Evolutionary conservation across 1,139 yeast species (phyloP).

Genomic region (Blastobotrys capitulatus): DNA sequence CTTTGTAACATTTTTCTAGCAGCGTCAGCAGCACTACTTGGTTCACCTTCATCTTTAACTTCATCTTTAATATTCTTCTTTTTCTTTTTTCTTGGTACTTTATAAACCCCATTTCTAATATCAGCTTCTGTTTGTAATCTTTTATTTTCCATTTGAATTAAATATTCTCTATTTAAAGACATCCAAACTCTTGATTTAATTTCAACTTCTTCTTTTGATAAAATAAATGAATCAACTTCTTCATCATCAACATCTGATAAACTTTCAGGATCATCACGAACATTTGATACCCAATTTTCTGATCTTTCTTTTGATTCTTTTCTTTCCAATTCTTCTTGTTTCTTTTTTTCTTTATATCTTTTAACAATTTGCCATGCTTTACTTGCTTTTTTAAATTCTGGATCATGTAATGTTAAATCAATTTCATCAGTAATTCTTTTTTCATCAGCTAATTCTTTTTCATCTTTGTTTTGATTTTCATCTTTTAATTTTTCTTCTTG

Average conservation of each 20-base stretch:
- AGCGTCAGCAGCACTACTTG: constrained; percentile 57
- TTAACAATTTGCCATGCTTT: constrained; percentile 9
- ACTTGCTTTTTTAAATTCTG: constrained; percentile 13
- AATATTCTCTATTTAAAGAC: constrained; percentile 78
- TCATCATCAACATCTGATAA: constrained; percentile 79
- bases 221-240: constrained; percentile 55
- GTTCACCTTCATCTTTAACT: constrained; percentile 16
- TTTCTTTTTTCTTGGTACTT: constrained; percentile 34
- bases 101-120: constrained; percentile 39
- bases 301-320: neutral
- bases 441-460: constrained; percentile 14
- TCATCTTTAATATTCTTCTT: constrained; percentile 19
- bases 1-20: constrained; percentile 55
- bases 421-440: constrained; percentile 19
- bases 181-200: constrained; percentile 82
- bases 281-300: constrained; percentile 36
- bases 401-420: constrained; percentile 21
- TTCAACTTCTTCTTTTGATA: constrained; percentile 61
- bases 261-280: constrained; percentile 56
- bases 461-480: constrained; percentile 10
- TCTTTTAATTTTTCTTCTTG: constrained; percentile 5
- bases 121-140: constrained; percentile 84
- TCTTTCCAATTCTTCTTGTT: neutral
- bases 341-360: constrained; percentile 8
- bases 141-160: constrained; percentile 80